Evolutionary conservation across 2,329 filamentous ascomycete species (phyloP).

Genomic region (Xylaria sp.): DNA sequence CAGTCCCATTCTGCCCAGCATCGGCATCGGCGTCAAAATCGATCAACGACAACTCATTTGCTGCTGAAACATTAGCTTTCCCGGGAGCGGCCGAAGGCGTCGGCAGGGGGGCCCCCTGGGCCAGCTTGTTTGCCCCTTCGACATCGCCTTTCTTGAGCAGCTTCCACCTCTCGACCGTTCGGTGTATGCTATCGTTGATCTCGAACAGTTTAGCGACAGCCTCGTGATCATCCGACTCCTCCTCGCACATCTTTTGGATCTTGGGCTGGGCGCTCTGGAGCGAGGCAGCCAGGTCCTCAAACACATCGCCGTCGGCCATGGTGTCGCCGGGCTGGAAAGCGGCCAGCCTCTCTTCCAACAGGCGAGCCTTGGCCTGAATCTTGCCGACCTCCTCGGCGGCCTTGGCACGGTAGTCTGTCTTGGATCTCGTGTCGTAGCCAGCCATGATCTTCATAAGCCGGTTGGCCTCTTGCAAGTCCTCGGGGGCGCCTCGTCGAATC

Average conservation of each 20-base stretch:
- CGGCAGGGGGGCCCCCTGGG: constrained; percentile 69
- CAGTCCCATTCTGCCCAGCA: constrained; percentile 52
- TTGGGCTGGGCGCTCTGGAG: constrained; percentile 95
- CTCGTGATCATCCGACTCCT: constrained; percentile 95
- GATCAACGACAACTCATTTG: constrained; percentile 86
- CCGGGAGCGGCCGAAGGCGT: constrained; percentile 56
- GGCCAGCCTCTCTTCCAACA: constrained; percentile 91
- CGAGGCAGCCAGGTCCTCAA: constrained; percentile 84
- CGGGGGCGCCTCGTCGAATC: constrained; percentile 87
- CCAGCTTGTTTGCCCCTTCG: constrained; percentile 81
- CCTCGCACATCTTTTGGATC: constrained; percentile 99
- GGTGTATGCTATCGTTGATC: constrained; percentile 98
- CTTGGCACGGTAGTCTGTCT: constrained; percentile 97
- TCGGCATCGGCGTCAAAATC: constrained; percentile 78
- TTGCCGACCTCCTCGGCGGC: constrained; percentile 93
- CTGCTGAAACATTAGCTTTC: constrained; percentile 55
- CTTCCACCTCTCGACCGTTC: constrained; percentile 94
- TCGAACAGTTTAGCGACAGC: constrained; percentile 94
- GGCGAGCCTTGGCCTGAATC: constrained; percentile 91
- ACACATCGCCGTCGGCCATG: constrained; percentile 71
- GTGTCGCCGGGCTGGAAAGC: constrained; percentile 81
- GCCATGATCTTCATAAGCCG: constrained; percentile 99
- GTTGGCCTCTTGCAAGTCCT: constrained; percentile 96
- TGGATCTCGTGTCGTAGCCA: constrained; percentile 91
- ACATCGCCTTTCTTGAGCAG: constrained; percentile 94